Conservation (phyloP, 108 stramenopile species). For the Pseudonitzschia delicatissima region DNA sequence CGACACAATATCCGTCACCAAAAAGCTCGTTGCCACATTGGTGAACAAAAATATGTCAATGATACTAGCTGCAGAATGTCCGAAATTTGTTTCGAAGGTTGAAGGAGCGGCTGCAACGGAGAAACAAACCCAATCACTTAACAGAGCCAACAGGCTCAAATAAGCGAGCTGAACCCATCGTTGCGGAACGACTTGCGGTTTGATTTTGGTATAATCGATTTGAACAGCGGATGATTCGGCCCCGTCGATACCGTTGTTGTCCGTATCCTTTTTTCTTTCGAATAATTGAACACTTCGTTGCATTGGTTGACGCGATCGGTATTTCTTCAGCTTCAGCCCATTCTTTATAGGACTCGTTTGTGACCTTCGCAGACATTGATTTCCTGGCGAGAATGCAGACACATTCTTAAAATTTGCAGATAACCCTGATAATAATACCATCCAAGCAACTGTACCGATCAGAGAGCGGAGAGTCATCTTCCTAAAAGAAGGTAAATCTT, state of each 20-base stretch:
- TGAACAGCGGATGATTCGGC: neutral
- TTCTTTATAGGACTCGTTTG: neutral
- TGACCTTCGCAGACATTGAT: neutral
- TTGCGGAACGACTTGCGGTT: constrained; percentile 51
- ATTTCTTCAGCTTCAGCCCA: neutral
- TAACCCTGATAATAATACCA: neutral
- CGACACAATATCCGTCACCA: constrained; percentile 58
- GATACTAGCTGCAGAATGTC: constrained; percentile 48
- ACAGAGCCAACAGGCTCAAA: constrained; percentile 50
- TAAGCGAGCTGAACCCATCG: constrained; percentile 67
- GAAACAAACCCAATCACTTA: constrained; percentile 73
- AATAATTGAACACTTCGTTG: neutral
- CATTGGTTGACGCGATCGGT: neutral
- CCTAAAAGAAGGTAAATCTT: neutral
- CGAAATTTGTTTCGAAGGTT: constrained; percentile 24
- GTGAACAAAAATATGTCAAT: constrained; percentile 75
- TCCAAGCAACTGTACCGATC: neutral
- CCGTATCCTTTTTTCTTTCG: neutral
- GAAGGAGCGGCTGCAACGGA: constrained; percentile 51
- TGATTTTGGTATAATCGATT: constrained; percentile 31
- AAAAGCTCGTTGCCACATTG: constrained; percentile 66
- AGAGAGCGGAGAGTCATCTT: neutral
- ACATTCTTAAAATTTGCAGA: neutral
- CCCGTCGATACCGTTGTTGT: neutral
- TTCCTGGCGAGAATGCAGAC: constrained; percentile 6